A percentile compares a stretch with the other conserved stretches of the same genome.
Conservation (phyloP, 2,329 filamentous ascomycete species). For the Apiospora sp. region DNA sequence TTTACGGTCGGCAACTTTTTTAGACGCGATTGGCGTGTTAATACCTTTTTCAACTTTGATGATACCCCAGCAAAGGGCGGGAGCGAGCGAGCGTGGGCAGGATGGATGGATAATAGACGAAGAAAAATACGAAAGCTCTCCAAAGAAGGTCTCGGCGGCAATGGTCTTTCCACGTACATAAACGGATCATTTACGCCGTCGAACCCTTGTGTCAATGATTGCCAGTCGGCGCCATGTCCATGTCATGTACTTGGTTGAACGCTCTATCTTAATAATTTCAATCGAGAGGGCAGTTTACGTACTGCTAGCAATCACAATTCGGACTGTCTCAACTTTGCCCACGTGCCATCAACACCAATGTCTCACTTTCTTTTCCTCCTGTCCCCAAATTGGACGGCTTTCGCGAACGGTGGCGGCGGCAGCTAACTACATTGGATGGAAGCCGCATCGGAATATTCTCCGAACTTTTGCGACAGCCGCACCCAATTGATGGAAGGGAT, state of each 20-base stretch:
- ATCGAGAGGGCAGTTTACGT: neutral
- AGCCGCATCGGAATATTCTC: neutral
- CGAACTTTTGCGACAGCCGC: neutral
- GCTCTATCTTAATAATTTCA: neutral
- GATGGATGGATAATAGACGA: neutral
- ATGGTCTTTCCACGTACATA: neutral
- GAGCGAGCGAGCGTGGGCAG: neutral
- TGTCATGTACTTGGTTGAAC: neutral
- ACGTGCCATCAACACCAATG: neutral
- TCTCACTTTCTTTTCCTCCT: neutral
- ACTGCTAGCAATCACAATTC: neutral
- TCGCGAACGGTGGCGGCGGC: neutral
- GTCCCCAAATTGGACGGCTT: neutral
- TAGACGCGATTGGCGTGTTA: neutral
- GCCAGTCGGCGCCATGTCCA: neutral
- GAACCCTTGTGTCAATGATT: neutral
- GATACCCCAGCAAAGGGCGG: slow-evolving; percentile 21
- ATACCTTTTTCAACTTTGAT: slow-evolving; percentile 4
- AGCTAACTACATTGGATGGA: neutral
- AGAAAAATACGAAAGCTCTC: neutral
- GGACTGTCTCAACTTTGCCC: neutral
- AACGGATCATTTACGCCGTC: neutral
- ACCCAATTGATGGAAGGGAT: neutral
- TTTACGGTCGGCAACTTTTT: neutral
- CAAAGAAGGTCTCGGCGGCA: neutral